Evolutionary conservation across 129 eudicot genomes (phyloP), one percentile per base, ranked within the genome.

Genomic region (Flaveria ramosissima): DNA sequence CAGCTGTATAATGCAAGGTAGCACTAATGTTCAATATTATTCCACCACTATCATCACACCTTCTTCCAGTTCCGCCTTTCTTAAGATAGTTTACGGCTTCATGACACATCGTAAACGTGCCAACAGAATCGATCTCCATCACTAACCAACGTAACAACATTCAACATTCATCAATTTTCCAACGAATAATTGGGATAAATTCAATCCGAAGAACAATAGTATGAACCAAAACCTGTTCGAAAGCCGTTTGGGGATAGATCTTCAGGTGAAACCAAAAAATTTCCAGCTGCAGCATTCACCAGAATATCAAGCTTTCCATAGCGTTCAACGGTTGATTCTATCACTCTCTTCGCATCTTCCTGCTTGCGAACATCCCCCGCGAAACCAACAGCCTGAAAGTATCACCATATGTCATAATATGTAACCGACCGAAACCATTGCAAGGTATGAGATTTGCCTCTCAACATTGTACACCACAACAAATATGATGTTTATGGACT

Each of bases 281-380:
- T 94, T 52, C 98, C 97, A 52, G 97, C 98, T 27, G 98, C 98
- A 68, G 90, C 96, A 85, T 94, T 94, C 6, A 94, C 97, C 75
- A 94, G 96, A 80, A 94, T 94, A 77, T 94, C 98, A 16, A 94
- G 91, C 83, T 81, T 89, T 26, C 98, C 98, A 16, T 80, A 94
- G 56, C 83, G 93, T 83, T 82, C 65, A 51, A 90, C n/a, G 13
- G 97, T 90, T 47, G 91, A 83, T 57, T 90, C 92, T 24, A 93
- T 87, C 0, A 93, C 93, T 75, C 93, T 85, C 73, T 77, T 84
- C 17, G 96, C 97, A 81, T 94, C 98, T 68, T 91, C 97, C 71
- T 80, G 93, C 46, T 87, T 94, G 57, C 98, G 91, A 64, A 94
- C 98, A 81, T 94, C 98, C 24, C 98, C 98, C 42, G 73, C 86